Conservation (phyloP, 129 eudicot genomes). For the Centaurea solstitialis region DNA sequence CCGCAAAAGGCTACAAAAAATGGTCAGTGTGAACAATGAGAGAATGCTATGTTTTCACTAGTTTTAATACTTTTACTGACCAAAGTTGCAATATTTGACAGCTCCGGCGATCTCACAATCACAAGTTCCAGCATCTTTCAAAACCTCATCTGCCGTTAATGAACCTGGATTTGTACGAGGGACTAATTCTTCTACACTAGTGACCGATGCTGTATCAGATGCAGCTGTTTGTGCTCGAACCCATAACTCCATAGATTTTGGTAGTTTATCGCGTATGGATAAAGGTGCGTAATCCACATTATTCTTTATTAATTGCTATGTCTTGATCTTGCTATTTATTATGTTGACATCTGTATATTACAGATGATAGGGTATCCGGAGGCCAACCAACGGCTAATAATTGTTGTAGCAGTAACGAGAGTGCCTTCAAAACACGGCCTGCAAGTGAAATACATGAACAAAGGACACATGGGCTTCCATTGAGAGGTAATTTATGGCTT, state of each 20-base stretch:
- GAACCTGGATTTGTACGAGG: constrained; percentile 46
- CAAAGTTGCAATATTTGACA: constrained; percentile 23
- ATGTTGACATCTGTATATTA: constrained; percentile 2
- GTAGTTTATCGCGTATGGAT: constrained; percentile 25
- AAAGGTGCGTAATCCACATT: constrained; percentile 36
- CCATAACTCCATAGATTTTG: constrained; percentile 41
- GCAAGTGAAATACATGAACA: constrained; percentile 47
- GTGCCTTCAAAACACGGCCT: constrained; percentile 45
- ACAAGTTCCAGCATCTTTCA: constrained; percentile 43
- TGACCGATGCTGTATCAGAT: constrained; percentile 37
- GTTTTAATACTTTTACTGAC: not conserved
- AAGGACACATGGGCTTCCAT: constrained; percentile 39
- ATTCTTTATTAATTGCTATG: not conserved
- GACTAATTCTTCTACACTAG: constrained; percentile 40
- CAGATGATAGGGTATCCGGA: constrained; percentile 49
- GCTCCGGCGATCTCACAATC: constrained; percentile 53
- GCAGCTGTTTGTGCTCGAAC: constrained; percentile 49
- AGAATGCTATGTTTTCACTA: not conserved
- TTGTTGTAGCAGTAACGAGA: constrained; percentile 59
- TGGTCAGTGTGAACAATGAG: constrained; percentile 35
- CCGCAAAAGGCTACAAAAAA: constrained; percentile 83
- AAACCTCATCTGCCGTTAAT: constrained; percentile 36
- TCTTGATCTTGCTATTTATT: constrained; percentile 6
- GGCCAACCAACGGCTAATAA: constrained; percentile 41
- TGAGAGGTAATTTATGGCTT: constrained; percentile 43